phyloP scores from a whole-genome alignment of 2,329 filamentous ascomycete genomes.

The Graphilbum fragrans region DNA sequence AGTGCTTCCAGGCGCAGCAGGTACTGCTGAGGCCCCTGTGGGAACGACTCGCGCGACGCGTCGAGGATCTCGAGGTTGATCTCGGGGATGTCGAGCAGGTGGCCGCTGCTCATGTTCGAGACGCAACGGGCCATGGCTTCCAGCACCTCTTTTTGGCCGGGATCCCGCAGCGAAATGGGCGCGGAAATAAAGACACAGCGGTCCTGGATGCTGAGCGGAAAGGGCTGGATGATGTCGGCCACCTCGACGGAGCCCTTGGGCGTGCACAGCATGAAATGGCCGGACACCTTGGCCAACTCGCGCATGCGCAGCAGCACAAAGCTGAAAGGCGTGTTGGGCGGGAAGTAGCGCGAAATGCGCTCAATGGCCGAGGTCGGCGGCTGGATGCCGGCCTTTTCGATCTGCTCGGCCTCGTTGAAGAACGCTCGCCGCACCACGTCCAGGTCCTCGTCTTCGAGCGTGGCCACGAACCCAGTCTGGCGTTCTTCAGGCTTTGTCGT shows the following conservation, averaged over 20 bases:
- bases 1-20: slow-evolving; percentile 61
- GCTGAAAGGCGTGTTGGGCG: slow-evolving; percentile 65
- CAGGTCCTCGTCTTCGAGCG: slow-evolving; percentile 61
- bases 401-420: slow-evolving; percentile 46
- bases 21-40: slow-evolving; percentile 35
- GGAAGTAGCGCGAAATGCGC: slow-evolving; percentile 71
- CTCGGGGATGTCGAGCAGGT: slow-evolving; percentile 57
- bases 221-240: slow-evolving; percentile 63
- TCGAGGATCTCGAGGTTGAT: slow-evolving; percentile 68
- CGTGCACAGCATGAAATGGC: slow-evolving; percentile 58
- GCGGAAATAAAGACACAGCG: slow-evolving; percentile 64
- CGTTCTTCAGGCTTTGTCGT: background rate
- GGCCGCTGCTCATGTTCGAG: slow-evolving; percentile 51
- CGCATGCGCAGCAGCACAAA: slow-evolving; percentile 69
- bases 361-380: slow-evolving; percentile 62
- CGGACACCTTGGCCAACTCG: slow-evolving; percentile 51
- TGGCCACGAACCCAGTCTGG: slow-evolving; percentile 61
- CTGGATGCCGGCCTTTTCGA: slow-evolving; percentile 60
- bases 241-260: slow-evolving; percentile 51
- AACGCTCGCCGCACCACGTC: slow-evolving; percentile 51
- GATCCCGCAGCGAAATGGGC: slow-evolving; percentile 48
- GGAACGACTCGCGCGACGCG: slow-evolving; percentile 30
- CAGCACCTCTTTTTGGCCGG: slow-evolving; percentile 35
- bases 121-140: slow-evolving; percentile 57
- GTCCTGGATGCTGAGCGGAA: slow-evolving; percentile 59